phyloP scores from a whole-genome alignment of 2,329 filamentous ascomycete species.

The Cladophialophora immunda region DNA sequence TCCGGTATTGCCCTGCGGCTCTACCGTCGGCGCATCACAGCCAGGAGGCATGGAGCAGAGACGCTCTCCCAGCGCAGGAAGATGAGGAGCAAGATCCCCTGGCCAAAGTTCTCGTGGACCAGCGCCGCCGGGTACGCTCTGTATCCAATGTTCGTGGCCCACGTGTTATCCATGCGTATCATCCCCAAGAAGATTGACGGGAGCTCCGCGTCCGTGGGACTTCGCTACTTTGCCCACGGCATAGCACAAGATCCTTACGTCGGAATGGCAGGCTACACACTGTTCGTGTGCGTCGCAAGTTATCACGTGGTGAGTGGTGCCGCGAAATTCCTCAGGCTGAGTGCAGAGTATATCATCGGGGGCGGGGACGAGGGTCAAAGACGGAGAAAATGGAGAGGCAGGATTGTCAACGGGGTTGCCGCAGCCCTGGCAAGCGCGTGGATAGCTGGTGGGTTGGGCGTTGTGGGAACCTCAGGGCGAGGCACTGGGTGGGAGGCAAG shows the following conservation, averaged over 20 bases:
- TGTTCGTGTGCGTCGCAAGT: constrained; percentile 72
- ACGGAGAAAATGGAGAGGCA: constrained; percentile 71
- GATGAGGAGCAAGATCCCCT: constrained; percentile 54
- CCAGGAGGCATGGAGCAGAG: constrained; percentile 77
- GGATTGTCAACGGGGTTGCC: constrained; percentile 73
- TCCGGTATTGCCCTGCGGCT: constrained; percentile 81
- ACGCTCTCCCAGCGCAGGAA: constrained; percentile 58
- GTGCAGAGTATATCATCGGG: constrained; percentile 63
- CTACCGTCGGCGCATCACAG: constrained; percentile 74
- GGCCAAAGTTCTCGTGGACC: constrained; percentile 76
- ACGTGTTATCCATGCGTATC: constrained; percentile 78
- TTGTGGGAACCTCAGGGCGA: constrained; percentile 76
- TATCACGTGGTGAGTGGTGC: constrained; percentile 86
- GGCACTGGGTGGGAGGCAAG: constrained; percentile 80
- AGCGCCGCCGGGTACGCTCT: constrained; percentile 77
- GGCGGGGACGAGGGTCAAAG: constrained; percentile 50
- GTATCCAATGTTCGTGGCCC: constrained; percentile 70
- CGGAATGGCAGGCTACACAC: constrained; percentile 73
- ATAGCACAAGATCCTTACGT: constrained; percentile 75
- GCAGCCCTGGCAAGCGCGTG: constrained; percentile 71
- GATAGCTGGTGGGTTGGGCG: constrained; percentile 80
- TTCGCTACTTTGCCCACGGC: constrained; percentile 85
- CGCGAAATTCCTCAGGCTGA: constrained; percentile 79
- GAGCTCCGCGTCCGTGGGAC: constrained; percentile 83
- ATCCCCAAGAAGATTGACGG: constrained; percentile 81